Base-by-base conservation (phyloP, 495 filamentous ascomycete genomes). In the Cudoniella acicularis region DNA sequence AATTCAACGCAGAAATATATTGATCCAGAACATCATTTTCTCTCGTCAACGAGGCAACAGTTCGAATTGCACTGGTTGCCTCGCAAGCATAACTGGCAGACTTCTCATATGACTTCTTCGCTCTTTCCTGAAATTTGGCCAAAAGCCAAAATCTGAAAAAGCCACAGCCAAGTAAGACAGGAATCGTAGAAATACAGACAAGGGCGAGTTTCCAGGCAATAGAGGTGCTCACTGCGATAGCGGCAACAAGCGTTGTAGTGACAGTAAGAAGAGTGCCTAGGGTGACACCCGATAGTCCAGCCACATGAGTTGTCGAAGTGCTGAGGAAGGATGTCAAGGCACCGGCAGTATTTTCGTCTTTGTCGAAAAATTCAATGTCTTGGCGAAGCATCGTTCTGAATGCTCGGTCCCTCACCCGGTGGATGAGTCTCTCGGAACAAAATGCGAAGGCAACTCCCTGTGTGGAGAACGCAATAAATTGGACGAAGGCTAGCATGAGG, bases 171-270 rank as follows among this genome's bases (percentile, higher is more conserved):
- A 96, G 73, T 0, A 96, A 76, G 25, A 96, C 69, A 0, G 93
- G 93, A 20, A 96, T 81, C 24, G 85, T 87, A 17, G 85, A 79
- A 59, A 83, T 86, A 70, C 89, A 90, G 26, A 96, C 92, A 6
- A 98, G 79, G 16, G 89, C 89, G 8, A 98, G 77, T 67, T 96
- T 96, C 92, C 93, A 98, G 24, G 87, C 91, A 67, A 96, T 83
- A 1, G 83, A 78, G 25, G 87, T 72, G 13, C 83, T 79, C 24
- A 96, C 67, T 18, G 83, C 68, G 58, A 88, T 83, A 9, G 89
- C 83, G 0, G 84, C 82, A 24, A 88, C 63, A 8, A 96, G 78
- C 2, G 90, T 94, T 1, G 90, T 89, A 10, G 79, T 72, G 36
- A 91, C 85, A 57, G 85, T 85, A 10, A 96, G 70, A 49, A 96